Evolutionary conservation across 2,329 filamentous ascomycete species (phyloP).

Genomic region (Pseudohalonectria lignicola): DNA sequence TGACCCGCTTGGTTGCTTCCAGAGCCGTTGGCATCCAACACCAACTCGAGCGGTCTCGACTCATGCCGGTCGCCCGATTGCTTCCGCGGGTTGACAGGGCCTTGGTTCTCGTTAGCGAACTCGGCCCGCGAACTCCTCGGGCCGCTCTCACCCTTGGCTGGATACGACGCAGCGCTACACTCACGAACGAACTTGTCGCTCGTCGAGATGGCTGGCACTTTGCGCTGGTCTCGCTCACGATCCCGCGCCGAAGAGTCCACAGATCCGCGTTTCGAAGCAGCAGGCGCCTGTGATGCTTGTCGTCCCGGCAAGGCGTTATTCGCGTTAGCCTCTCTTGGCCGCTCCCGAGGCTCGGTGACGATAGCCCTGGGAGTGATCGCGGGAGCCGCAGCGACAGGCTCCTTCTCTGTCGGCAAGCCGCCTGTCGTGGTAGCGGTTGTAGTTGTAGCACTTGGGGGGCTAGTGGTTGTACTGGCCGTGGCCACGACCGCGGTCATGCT

Average conservation of each 20-base stretch:
- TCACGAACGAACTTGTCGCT: conserved; percentile 30
- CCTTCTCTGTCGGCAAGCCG: conserved; percentile 11
- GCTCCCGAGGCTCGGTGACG: conserved; percentile 17
- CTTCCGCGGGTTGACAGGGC: background rate
- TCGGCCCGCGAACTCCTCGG: conserved; percentile 1
- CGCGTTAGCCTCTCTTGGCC: conserved; percentile 23
- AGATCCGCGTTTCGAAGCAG: conserved; percentile 30
- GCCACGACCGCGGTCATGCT: no score
- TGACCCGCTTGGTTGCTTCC: conserved; percentile 1
- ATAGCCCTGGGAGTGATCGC: conserved; percentile 3
- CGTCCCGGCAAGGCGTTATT: conserved; percentile 8
- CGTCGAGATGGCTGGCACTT: conserved; percentile 20
- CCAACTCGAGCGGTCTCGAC: background rate
- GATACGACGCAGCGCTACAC: background rate
- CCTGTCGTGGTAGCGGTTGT: conserved; percentile 7
- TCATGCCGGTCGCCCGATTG: conserved; percentile 2
- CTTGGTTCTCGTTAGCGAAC: background rate
- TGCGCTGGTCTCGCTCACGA: no score
- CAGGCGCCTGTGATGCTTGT: conserved; percentile 21
- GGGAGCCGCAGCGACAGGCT: no score
- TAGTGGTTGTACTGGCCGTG: no score
- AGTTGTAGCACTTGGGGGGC: no score
- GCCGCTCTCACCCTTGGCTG: conserved; percentile 1
- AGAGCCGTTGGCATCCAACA: no score
- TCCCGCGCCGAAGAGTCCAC: conserved; percentile 31